A percentile compares a stretch with the other conserved stretches of the same genome.
These are phyloP conservation scores for Periconia digitata DNA, from an alignment of 2,329 filamentous ascomycete species.

Conservation along the genomic window DNA sequence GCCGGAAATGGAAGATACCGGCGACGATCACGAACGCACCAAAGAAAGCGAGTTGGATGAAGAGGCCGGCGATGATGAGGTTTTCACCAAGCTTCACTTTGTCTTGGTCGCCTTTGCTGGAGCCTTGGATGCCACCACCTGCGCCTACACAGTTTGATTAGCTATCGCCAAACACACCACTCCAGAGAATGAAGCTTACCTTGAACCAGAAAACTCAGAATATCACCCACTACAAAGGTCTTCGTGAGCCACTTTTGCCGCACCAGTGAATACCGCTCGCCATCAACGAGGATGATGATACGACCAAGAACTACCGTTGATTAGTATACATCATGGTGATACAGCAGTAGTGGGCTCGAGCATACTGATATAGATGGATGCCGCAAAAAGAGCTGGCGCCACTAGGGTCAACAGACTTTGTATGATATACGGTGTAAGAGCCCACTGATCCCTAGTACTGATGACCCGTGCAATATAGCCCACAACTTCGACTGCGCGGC, in stretches of 20 bases:
- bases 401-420: slow-evolving; percentile 46
- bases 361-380: slow-evolving; percentile 49
- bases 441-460: slow-evolving; percentile 32
- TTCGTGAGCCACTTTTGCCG: slow-evolving; percentile 52
- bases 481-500: slow-evolving; percentile 50
- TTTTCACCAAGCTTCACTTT: slow-evolving; percentile 47
- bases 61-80: slow-evolving; percentile 59
- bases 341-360: not conserved
- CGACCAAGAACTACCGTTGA: slow-evolving; percentile 36
- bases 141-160: slow-evolving; percentile 15
- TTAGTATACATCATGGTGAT: not conserved
- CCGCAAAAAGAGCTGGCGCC: slow-evolving; percentile 51
- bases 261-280: slow-evolving; percentile 48
- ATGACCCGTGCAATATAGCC: slow-evolving; percentile 54
- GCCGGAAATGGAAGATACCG: slow-evolving; percentile 52
- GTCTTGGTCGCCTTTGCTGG: slow-evolving; percentile 24
- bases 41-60: slow-evolving; percentile 61
- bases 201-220: slow-evolving; percentile 57
- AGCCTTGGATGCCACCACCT: slow-evolving; percentile 49
- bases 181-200: slow-evolving; percentile 3
- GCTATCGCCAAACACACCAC: not conserved
- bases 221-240: slow-evolving; percentile 58
- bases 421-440: slow-evolving; percentile 38
- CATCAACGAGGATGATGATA: slow-evolving; percentile 46
- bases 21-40: slow-evolving; percentile 56